Percentiles rank a stretch among this genome's conserved stretches.
These are phyloP conservation scores for Trypanosoma mega DNA, from an alignment of 208 protist genomes.

Conservation along the genomic window DNA sequence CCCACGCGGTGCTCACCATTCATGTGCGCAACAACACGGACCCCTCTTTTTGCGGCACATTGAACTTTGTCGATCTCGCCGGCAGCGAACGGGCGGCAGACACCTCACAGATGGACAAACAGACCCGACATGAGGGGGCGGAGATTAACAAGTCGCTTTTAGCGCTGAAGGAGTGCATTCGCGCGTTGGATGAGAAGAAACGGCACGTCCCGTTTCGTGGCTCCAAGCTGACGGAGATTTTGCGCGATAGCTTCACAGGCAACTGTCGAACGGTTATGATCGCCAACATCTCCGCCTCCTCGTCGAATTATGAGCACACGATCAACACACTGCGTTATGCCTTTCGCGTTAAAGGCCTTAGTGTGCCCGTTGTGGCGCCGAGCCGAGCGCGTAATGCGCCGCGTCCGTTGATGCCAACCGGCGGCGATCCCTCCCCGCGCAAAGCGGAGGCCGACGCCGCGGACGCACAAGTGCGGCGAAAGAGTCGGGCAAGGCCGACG, in stretches of 20 bases:
- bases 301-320: constrained; percentile 91
- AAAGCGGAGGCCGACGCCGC: neutral
- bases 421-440: neutral
- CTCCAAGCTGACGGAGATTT: constrained; percentile 95
- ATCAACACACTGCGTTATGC: constrained; percentile 98
- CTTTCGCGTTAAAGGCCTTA: constrained; percentile 89
- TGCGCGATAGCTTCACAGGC: constrained; percentile 95
- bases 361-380: constrained; percentile 47
- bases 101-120: constrained; percentile 82
- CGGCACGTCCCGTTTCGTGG: constrained; percentile 96
- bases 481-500: neutral
- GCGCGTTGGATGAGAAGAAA: constrained; percentile 88
- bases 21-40: constrained; percentile 36
- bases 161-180: constrained; percentile 95
- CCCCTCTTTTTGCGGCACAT: constrained; percentile 57
- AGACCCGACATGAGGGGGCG: constrained; percentile 89
- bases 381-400: constrained; percentile 71
- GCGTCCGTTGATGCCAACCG: constrained; percentile 20
- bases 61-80: constrained; percentile 98
- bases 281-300: constrained; percentile 91
- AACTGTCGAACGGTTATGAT: constrained; percentile 96
- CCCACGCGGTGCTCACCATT: constrained; percentile 85
- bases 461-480: neutral
- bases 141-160: constrained; percentile 97
- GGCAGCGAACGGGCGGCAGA: constrained; percentile 96